Evolutionary conservation across 2,329 filamentous ascomycete genomes (phyloP).

Genomic region (Neopestalotiopsis clavispora): DNA sequence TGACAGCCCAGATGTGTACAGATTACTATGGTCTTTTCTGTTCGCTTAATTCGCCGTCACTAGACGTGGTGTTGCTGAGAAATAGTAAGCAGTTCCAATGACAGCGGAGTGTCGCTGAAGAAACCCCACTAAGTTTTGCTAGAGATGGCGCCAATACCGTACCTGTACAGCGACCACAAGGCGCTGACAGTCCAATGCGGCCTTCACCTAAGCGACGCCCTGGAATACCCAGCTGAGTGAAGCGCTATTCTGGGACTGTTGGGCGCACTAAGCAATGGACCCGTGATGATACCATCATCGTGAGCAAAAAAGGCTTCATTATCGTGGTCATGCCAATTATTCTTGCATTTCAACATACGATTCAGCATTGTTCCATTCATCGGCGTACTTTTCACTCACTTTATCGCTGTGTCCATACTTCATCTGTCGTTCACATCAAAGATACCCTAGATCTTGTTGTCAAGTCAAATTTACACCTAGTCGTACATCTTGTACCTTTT

Average conservation of each 20-base stretch:
- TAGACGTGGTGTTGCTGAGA: neutral
- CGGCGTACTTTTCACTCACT: neutral
- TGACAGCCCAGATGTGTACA: neutral
- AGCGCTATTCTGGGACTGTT: slow-evolving; percentile 5
- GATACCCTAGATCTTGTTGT: slow-evolving; percentile 2
- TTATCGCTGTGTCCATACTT: neutral
- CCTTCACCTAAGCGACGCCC: neutral
- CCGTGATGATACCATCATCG: neutral
- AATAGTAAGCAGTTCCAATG: slow-evolving; percentile 9
- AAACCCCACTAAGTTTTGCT: neutral
- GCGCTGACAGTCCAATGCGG: neutral
- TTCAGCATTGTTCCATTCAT: neutral
- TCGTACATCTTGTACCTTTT: neutral
- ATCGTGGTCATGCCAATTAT: neutral
- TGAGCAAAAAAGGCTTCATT: neutral
- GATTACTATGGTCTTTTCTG: neutral
- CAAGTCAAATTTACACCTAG: neutral
- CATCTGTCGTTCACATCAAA: neutral
- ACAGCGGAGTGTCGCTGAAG: neutral
- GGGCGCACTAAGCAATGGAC: slow-evolving; percentile 5
- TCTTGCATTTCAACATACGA: neutral
- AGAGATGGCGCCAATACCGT: neutral
- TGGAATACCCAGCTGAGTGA: slow-evolving; percentile 5
- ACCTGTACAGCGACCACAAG: neutral
- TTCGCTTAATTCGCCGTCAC: neutral